Conservation (phyloP, 805 yeast species). For the Candida piceae region DNA sequence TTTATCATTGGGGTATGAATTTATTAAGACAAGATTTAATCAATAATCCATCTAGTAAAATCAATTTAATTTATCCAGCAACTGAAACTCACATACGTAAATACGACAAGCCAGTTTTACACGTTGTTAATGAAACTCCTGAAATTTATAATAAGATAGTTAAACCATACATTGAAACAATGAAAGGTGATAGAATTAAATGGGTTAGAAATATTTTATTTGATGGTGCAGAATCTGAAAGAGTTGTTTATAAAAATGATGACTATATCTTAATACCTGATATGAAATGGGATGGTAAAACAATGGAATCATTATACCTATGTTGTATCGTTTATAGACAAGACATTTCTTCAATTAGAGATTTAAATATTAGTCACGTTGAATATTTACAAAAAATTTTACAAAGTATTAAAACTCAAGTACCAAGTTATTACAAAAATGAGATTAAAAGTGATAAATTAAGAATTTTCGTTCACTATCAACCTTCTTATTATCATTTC, state of each 20-base stretch:
- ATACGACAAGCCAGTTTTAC: slow-evolving; percentile 55
- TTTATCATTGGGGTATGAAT: slow-evolving; percentile 77
- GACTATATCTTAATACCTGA: slow-evolving; percentile 81
- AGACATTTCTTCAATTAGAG: slow-evolving; percentile 72
- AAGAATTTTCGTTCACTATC: slow-evolving; percentile 83
- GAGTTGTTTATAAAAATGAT: slow-evolving; percentile 66
- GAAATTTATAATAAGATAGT: slow-evolving; percentile 58
- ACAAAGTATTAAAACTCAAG: slow-evolving; percentile 39
- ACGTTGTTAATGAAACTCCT: slow-evolving; percentile 76
- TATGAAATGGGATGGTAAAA: slow-evolving; percentile 90
- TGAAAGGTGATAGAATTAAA: slow-evolving; percentile 70
- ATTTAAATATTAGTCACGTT: slow-evolving; percentile 54
- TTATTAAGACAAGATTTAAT: slow-evolving; percentile 43
- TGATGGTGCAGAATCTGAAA: slow-evolving; percentile 79
- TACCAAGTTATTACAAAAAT: slow-evolving; percentile 38
- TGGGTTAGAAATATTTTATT: slow-evolving; percentile 88
- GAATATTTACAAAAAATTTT: slow-evolving; percentile 50
- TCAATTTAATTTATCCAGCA: slow-evolving; percentile 84
- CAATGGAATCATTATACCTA: slow-evolving; percentile 66
- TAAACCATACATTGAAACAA: slow-evolving; percentile 68
- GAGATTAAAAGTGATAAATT: slow-evolving; percentile 49
- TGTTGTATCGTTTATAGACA: slow-evolving; percentile 68
- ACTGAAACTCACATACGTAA: slow-evolving; percentile 79
- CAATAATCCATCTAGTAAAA: slow-evolving; percentile 54
- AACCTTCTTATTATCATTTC: slow-evolving; percentile 93